Base-by-base conservation (phyloP, 306 rosid genomes). In the Dryas drummondii region DNA sequence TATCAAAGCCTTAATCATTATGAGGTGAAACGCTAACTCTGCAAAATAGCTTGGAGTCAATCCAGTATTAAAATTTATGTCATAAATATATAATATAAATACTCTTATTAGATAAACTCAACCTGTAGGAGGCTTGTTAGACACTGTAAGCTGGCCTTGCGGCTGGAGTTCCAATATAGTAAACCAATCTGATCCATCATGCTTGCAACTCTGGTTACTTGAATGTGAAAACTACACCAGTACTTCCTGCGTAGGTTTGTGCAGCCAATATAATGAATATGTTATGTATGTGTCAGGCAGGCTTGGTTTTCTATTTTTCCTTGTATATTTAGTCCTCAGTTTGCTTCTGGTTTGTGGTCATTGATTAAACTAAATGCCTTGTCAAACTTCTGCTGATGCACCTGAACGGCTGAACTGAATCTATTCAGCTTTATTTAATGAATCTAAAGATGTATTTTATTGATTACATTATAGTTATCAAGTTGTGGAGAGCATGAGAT, bases 401-500 rank as follows among this genome's bases (percentile, higher is more conserved):
- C 46, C 68, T 6, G 0, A 4, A 15, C 9, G 40, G 26, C 68
- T 6, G 0, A 4, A 15, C 9, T 62, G 26, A 62, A 41, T 16
- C 5, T n/a, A 6, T 15, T 70, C 37, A n/a, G 60, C 52, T 70
- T 7, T 4, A 5, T n/a, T 5, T 19, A 5, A 40, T 26, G 61
- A 75, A 48, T 66, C 61, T 70, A 17, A 66, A 70, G 22, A 17
- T 73, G 59, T 17, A 37, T 65, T 66, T 72, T 44, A 52, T 76
- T 79, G 68, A 71, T 84, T 85, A 32, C 50, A 48, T 1, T 70
- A 75, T 88, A 94, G 97, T 67, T 94, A 94, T 87, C 99, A 94
- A 87, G 97, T 94, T 26, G 97, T 94, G 77, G 97, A 94, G 87
- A 94, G 96, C 75, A 88, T 94, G 99, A 88, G 96, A 85, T 75